phyloP scores from a whole-genome alignment of 257 asterid species.

The Datura wrightii region DNA sequence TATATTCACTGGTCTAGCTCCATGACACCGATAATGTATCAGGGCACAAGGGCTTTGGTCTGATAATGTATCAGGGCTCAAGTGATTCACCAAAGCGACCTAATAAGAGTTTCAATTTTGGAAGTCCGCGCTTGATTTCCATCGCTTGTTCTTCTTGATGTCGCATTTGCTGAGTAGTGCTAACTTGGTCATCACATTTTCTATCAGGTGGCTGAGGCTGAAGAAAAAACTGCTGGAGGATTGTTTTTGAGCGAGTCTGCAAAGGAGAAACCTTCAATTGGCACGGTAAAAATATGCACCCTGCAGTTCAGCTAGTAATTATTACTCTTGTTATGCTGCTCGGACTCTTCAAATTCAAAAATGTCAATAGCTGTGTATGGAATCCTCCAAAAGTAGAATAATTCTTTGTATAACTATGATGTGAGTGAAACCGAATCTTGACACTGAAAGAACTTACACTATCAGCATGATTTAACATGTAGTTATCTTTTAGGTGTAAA shows the following conservation, averaged over 20 bases:
- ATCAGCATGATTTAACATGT: too few species aligned
- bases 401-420: too few species aligned
- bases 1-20: neutral
- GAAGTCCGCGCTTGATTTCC: neutral
- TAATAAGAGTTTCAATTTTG: neutral
- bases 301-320: neutral
- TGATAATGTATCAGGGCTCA: too few species aligned
- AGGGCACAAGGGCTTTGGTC: too few species aligned
- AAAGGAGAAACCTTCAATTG: slow-evolving; percentile 95
- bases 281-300: slow-evolving; percentile 59
- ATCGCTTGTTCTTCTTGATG: neutral
- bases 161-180: neutral
- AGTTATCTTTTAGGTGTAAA: too few species aligned
- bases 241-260: slow-evolving; percentile 73
- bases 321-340: neutral
- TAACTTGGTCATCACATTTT: slow-evolving; percentile 11
- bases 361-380: too few species aligned
- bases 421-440: too few species aligned
- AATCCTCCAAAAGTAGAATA: neutral
- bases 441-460: too few species aligned
- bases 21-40: too few species aligned
- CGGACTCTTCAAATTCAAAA: neutral
- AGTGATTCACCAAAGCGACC: too few species aligned
- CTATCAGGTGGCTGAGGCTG: slow-evolving; percentile 81
- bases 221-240: slow-evolving; percentile 90